Base-by-base conservation (phyloP, 1,139 yeast species). In the Ashbya aceris region DNA sequence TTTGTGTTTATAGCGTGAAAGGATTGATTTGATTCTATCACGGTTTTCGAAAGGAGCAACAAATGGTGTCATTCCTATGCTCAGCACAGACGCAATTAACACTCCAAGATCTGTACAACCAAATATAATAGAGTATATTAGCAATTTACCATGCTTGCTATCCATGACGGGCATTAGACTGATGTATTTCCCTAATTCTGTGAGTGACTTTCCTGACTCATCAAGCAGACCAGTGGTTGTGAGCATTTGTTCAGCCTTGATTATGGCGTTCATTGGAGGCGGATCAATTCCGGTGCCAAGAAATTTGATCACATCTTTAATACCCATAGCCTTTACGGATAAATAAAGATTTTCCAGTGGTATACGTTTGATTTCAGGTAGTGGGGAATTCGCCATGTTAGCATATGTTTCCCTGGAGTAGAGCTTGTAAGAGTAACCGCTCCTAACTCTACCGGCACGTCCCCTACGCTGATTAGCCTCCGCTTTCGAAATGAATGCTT, bases 371-470 rank as follows among this genome's bases (percentile, higher is more conserved):
- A 91, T 89, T 58, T 91, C 98, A 0, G 98, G 97, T 12, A 83
- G 70, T 1, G 96, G 95, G 49, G 82, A 80, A 1, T 71, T 66
- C 8, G 73, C 65, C 93, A 87, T 83, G 4, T 63, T 56, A 1
- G 64, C 61, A 51, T 77, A 79, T 0, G 83, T 73, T 2, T 74
- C 75, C 42, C 67, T 64, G 0, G 96, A 81, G 61, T 77, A 91
- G 38, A 91, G 61, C 56, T 84, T 89, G 64, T 78, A 91, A 49
- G 96, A 87, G 9, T 69, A 68, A 46, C 98, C 98, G 27, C 70
- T 71, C 26, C 80, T 74, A 11, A 89, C 87, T 74, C 98, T 91
- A 49, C 98, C 98, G n/a, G 97, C 93, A 69, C 98, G 84, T 59
- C 98, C 98, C 58, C 96, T 71, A 64, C 98, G 74, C 62, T 91